These are phyloP conservation scores for Carex cristatella DNA, from an alignment of 176 grass and related monocot species.

Conservation along the genomic window DNA sequence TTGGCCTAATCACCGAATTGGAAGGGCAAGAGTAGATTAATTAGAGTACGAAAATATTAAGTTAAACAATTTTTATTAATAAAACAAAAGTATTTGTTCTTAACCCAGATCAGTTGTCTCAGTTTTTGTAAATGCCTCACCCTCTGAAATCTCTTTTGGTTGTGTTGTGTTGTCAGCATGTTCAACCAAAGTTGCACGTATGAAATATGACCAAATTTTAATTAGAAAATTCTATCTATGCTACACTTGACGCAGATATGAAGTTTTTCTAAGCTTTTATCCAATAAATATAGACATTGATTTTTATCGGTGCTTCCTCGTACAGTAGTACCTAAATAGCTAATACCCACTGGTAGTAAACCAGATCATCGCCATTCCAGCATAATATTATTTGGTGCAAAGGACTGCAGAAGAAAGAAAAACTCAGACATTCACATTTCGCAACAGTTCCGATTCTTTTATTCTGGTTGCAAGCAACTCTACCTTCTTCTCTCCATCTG, in stretches of 20 bases:
- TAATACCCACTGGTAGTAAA: neutral
- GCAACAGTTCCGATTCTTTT: constrained; percentile 44
- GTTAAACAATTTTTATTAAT: neutral
- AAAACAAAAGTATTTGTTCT: neutral
- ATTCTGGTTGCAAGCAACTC: constrained; percentile 58
- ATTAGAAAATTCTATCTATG: too few species aligned
- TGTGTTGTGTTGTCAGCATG: too few species aligned
- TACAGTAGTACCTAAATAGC: neutral
- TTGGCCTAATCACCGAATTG: constrained; percentile 68
- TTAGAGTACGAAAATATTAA: neutral
- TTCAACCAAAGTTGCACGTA: too few species aligned
- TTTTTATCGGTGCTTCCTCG: neutral
- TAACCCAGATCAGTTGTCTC: too few species aligned
- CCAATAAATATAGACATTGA: neutral
- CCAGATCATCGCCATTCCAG: neutral
- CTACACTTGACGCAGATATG: too few species aligned
- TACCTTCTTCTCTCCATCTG: constrained; percentile 55
- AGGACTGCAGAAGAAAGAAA: constrained; percentile 7
- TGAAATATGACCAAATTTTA: too few species aligned
- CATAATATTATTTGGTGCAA: neutral
- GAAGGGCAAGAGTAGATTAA: neutral
- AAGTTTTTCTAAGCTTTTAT: neutral
- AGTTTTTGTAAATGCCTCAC: too few species aligned
- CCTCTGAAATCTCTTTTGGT: too few species aligned
- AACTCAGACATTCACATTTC: constrained; percentile 55